Base-by-base conservation (phyloP, 768 basidiomycete genomes). In the Neoboletus brunneissimus region DNA sequence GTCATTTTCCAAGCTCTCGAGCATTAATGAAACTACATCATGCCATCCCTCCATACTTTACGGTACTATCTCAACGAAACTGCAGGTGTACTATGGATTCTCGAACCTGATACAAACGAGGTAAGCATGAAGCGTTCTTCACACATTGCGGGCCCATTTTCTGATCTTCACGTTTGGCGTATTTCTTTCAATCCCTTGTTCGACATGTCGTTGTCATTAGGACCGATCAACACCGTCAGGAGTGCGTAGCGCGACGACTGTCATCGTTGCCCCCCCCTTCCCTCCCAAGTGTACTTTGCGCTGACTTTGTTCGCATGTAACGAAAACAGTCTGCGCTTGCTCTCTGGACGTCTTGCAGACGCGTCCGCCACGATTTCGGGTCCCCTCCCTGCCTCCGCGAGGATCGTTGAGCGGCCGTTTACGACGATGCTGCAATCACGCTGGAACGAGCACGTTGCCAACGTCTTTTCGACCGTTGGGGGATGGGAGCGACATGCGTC, bases 31-130 rank as follows among this genome's bases (percentile, higher is more conserved):
- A n/a, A n/a, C n/a, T n/a, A n/a, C n/a, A n/a, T n/a, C n/a, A n/a
- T 18, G 12, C 11, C n/a, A 6, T 23, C 12, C 34, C n/a, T n/a
- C n/a, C n/a, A n/a, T 38, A 27, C 49, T 23, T 13, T n/a, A 13
- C 13, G 13, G n/a, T 9, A 25, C 60, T 32, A 20, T 35, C 27
- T 11, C 38, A 3, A 16, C n/a, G 1, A 31, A 22, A 48, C 37
- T 22, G 23, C 58, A 85, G 86, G 76, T 87, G 6, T 88, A 88
- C 71, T 88, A 88, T 68, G 86, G 85, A 23, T 85, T 88, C 66
- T 87, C 86, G 3, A 83, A 79, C 63, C 65, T 86, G 68, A 85
- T 88, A 47, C 78, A 81, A 48, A 79, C 79, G 44, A 77, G 77
- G 86, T 84, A 20, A 51, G 48, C 11, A 32, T 11, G 6, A 7